Base-by-base conservation (phyloP, 352 stramenopile species). In the Globisporangium splendens region DNA sequence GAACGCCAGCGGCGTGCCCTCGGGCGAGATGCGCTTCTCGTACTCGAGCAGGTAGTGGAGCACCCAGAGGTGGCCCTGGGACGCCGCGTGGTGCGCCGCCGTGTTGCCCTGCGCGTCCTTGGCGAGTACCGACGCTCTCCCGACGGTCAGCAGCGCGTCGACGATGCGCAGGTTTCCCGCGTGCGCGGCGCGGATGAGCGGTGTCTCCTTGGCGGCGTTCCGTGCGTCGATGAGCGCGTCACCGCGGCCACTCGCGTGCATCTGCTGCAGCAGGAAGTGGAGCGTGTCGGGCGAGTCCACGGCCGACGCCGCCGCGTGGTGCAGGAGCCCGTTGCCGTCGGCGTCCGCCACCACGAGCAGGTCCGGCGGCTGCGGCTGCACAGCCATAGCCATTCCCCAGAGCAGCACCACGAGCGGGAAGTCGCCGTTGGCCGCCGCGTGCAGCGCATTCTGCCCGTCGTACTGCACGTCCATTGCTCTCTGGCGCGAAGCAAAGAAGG, bases 361-460 rank as follows among this genome's bases (percentile, higher is more conserved):
- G 54, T 92, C 78, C 1, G 71, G 71, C 4, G 74, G 73, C 48
- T 66, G 41, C 3, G 77, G 80, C 50, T 85, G 77, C 66, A 70
- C 67, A 10, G 81, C 84, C 67, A 90, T 83, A 7, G 82, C 79
- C 82, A 94, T 94, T 11, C 85, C 84, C 85, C 85, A 94, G 5
- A 94, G 69, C 55, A 94, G 67, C 50, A 94, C 85, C 17, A 94
- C 79, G 14, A 94, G 82, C 47, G 85, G 85, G 54, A 94, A 94
- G 63, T 94, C 82, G 24, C 84, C 84, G 63, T 91, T 91, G 20
- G 79, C 77, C 13, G 78, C 77, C 6, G 84, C 84, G n/a, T 69
- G 72, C 62, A 91, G 91, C 31, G 75, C 82, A 50, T 86, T 85
- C 68, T 89, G 81, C 3, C 79, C 81, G 54, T 88, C 72, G 72